Conservation (phyloP, 352 stramenopile species). For the Globisporangium recalcitrans region DNA sequence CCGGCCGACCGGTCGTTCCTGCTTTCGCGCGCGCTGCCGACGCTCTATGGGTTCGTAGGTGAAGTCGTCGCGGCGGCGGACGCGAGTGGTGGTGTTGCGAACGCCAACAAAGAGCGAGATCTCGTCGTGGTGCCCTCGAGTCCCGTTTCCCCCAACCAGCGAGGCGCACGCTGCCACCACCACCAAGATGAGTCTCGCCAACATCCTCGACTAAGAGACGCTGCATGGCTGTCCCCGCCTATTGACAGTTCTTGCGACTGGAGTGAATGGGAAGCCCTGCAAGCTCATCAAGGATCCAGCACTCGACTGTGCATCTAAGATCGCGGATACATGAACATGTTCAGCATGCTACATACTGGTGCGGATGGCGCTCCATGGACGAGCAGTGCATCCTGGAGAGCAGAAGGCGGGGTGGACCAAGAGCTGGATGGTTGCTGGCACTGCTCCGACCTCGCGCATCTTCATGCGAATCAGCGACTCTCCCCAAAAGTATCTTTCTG, state of each 20-base stretch:
- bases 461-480: background rate
- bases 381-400: background rate
- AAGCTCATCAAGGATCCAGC: background rate
- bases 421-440: background rate
- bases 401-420: background rate
- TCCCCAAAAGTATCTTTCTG: too few species aligned
- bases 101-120: background rate
- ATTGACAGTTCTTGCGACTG: too few species aligned
- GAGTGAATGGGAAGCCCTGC: background rate
- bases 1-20: conserved; percentile 12
- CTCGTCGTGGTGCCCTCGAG: background rate
- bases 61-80: conserved; percentile 1
- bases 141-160: background rate
- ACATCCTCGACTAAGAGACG: conserved; percentile 9
- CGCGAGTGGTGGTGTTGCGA: background rate
- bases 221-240: too few species aligned
- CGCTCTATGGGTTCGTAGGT: conserved; percentile 10
- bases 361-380: background rate
- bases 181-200: conserved; percentile 13
- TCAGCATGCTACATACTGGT: background rate
- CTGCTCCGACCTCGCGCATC: background rate
- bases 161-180: background rate
- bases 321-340: background rate
- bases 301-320: background rate
- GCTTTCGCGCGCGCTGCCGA: conserved; percentile 7